A percentile compares a stretch with the other conserved stretches of the same genome.
Evolutionary conservation across 805 yeast species (phyloP).

Genomic region (Candida nitratophila): DNA sequence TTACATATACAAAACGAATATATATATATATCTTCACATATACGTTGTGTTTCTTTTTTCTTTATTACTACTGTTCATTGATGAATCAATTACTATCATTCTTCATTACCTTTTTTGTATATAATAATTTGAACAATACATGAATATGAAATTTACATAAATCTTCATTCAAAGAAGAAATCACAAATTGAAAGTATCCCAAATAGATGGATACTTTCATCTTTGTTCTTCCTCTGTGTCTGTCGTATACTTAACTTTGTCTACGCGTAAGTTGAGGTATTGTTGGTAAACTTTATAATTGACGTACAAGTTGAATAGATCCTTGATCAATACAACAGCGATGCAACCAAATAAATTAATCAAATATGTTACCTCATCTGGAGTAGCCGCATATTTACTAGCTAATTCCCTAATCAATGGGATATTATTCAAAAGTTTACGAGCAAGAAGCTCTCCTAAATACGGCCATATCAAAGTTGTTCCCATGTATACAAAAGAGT

Average conservation of each 20-base stretch:
- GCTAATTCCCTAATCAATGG: conserved; percentile 16
- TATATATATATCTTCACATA: too few relatives aligned
- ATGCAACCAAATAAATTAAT: conserved; percentile 29
- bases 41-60: too few relatives aligned
- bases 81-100: too few relatives aligned
- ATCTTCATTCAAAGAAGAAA: too few relatives aligned
- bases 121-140: too few relatives aligned
- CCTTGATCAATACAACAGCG: conserved; percentile 23
- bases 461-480: conserved; percentile 29
- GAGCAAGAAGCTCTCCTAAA: conserved; percentile 20
- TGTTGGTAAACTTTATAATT: conserved; percentile 25
- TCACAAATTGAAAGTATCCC: too few relatives aligned
- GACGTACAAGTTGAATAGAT: conserved; percentile 23
- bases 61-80: neutral
- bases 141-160: too few relatives aligned
- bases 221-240: too few relatives aligned
- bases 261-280: conserved; percentile 4
- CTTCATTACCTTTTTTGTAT: too few relatives aligned
- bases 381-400: conserved; percentile 20
- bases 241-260: too few relatives aligned
- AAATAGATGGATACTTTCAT: too few relatives aligned
- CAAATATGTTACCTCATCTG: conserved; percentile 29
- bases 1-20: too few relatives aligned
- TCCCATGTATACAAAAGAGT: conserved; percentile 11
- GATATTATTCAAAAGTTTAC: conserved; percentile 12